Percentiles rank a stretch among this genome's conserved stretches.
These are phyloP conservation scores for Xylariaceae sp. DNA, from an alignment of 2,329 filamentous ascomycete genomes.

Conservation along the genomic window DNA sequence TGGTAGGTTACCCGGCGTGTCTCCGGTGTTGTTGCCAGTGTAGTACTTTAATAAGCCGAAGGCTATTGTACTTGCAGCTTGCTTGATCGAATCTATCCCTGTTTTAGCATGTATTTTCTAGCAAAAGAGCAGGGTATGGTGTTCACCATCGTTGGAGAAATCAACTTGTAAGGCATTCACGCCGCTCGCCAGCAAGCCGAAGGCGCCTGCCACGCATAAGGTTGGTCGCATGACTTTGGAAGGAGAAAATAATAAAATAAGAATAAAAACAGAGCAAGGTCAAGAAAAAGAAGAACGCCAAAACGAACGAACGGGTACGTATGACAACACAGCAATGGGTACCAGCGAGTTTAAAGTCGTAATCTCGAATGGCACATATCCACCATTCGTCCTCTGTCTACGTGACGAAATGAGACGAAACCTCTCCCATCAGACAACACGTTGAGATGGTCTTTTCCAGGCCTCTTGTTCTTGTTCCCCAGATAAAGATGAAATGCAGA, in stretches of 20 bases:
- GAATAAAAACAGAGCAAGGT: too few relatives aligned
- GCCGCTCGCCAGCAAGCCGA: conserved; percentile 27
- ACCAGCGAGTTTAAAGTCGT: too few relatives aligned
- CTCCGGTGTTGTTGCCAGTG: conserved; percentile 52
- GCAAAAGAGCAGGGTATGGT: not conserved
- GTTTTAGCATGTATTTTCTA: conserved; percentile 28
- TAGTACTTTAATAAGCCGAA: conserved; percentile 32
- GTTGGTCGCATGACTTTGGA: conserved; percentile 19
- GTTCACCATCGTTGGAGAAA: conserved; percentile 30
- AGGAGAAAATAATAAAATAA: not conserved
- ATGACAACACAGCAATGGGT: too few relatives aligned
- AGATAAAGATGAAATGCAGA: too few relatives aligned
- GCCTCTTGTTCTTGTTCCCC: too few relatives aligned
- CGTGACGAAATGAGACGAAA: too few relatives aligned
- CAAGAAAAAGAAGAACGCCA: too few relatives aligned
- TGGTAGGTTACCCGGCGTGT: conserved; percentile 52
- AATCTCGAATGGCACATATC: too few relatives aligned
- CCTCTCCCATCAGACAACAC: too few relatives aligned
- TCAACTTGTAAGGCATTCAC: conserved; percentile 30
- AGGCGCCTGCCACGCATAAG: conserved; percentile 20
- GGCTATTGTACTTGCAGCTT: conserved; percentile 29
- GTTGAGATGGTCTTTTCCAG: too few relatives aligned
- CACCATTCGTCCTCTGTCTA: too few relatives aligned
- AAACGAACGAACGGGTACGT: too few relatives aligned
- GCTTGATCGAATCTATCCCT: conserved; percentile 44